Evolutionary conservation across 1,139 yeast genomes (phyloP).

Genomic region (Entelexis sorbosivorans): DNA sequence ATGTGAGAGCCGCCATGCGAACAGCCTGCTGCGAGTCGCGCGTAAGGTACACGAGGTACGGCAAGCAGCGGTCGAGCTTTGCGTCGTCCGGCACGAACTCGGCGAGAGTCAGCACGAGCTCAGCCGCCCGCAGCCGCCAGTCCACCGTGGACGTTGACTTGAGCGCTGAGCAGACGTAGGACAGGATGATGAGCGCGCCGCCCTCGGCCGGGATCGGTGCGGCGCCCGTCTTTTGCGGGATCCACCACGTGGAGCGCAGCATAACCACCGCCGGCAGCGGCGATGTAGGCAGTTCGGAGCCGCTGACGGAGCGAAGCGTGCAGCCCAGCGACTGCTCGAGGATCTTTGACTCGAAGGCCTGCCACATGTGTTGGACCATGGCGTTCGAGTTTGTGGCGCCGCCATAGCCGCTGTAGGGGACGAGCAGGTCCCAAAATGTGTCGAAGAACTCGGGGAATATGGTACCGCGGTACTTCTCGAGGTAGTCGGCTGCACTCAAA

Average conservation of each 20-base stretch:
- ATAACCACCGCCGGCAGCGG: constrained; percentile 14
- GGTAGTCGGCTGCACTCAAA: constrained; percentile 43
- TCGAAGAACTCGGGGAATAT: constrained; percentile 67
- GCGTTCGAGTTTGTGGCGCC: constrained; percentile 17
- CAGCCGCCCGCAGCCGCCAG: constrained; percentile 61
- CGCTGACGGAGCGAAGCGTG: neutral
- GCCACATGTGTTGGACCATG: constrained; percentile 22
- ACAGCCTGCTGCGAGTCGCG: constrained; percentile 41
- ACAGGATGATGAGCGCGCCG: constrained; percentile 52
- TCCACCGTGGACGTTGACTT: constrained; percentile 54
- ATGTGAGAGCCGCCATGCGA: constrained; percentile 43
- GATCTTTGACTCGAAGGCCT: constrained; percentile 25
- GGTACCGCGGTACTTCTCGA: constrained; percentile 36
- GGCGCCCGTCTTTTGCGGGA: constrained; percentile 12
- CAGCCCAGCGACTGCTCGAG: constrained; percentile 14
- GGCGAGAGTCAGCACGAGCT: constrained; percentile 61
- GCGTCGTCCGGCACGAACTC: constrained; percentile 72
- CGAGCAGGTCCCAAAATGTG: constrained; percentile 34
- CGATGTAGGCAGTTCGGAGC: neutral
- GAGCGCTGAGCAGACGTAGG: constrained; percentile 52
- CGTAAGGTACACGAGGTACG: constrained; percentile 53
- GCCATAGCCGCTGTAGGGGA: constrained; percentile 17
- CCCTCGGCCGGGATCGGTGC: constrained; percentile 29
- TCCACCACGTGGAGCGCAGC: constrained; percentile 21
- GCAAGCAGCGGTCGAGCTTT: constrained; percentile 74